A percentile compares a stretch with the other conserved stretches of the same genome.
phyloP scores from a whole-genome alignment of 345 rosid genomes.

The Citrus glauca region DNA sequence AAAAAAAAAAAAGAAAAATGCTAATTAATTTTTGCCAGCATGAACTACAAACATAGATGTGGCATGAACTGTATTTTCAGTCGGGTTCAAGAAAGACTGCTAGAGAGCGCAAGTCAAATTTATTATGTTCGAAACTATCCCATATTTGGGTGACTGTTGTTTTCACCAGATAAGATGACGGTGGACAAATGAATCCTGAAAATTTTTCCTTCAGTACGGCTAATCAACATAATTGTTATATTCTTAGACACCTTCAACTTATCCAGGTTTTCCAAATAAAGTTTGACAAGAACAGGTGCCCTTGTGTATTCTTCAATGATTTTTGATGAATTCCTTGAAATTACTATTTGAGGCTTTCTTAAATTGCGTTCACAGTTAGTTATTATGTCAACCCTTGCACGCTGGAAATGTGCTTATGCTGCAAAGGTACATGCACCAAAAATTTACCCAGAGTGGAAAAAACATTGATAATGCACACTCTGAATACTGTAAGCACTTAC shows the following conservation, averaged over 20 bases:
- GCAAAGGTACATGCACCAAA: neutral
- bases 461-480: no score
- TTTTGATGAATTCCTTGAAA: neutral
- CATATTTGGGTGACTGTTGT: neutral
- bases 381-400: neutral
- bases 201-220: neutral
- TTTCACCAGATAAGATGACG: neutral
- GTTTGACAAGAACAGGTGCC: neutral
- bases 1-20: neutral
- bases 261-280: neutral
- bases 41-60: neutral
- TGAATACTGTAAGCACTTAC: constrained; percentile 39
- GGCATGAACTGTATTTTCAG: neutral
- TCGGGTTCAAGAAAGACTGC: neutral
- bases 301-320: neutral
- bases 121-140: neutral
- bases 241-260: neutral
- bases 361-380: neutral
- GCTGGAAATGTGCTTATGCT: neutral
- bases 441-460: neutral
- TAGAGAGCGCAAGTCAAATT: neutral
- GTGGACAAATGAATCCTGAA: neutral
- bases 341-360: neutral
- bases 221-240: neutral
- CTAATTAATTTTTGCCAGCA: neutral